Evolutionary conservation across 2,329 filamentous ascomycete genomes (phyloP), one percentile per base, ranked within the genome.

Genomic region (Epichloe festucae): DNA sequence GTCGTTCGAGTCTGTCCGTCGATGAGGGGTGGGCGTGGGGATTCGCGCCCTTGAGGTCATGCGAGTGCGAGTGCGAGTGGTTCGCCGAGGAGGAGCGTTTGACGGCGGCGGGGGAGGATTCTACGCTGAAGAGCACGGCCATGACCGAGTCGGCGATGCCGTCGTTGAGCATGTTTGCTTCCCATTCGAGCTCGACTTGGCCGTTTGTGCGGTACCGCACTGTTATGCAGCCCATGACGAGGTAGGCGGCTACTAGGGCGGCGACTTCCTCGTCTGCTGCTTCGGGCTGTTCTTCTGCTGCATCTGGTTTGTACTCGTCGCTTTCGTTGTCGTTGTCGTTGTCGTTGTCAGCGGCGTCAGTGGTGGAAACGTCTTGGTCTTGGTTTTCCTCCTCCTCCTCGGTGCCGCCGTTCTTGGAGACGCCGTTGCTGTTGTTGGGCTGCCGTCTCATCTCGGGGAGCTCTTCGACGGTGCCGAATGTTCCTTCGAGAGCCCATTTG

Each of bases 141-240:
- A 97, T 88, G 51, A 97, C 86, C 15, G 93, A 89, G 68, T 98
- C 93, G n/a, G 93, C 93, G 62, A 98, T 94, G 54, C 89, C 88
- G 63, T 98, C 93, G 66, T 97, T 98, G 62, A 96, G 84, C 72
- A 95, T 87, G 65, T 97, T 98, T 53, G 90, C 93, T 66, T 97
- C 91, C 93, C 93, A 98, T 68, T 95, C 89, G 3, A 97, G 74
- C 65, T 94, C 89, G 5, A 96, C 79, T 63, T 93, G 84, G 52
- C 90, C 87, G 58, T 81, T 84, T 55, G 74, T 78, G 56, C 78
- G 78, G 67, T 93, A 89, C 19, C 84, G 79, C n/a, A 97, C 82
- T 7, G 81, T 81, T 31, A 96, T 82, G 67, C 87, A 93, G 56
- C 89, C 91, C 91, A 98, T 97, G 61, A 98, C 81, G 31, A 82